These are phyloP conservation scores for Aspergillus baeticus DNA, from an alignment of 495 filamentous ascomycete genomes.

Conservation along the genomic window DNA sequence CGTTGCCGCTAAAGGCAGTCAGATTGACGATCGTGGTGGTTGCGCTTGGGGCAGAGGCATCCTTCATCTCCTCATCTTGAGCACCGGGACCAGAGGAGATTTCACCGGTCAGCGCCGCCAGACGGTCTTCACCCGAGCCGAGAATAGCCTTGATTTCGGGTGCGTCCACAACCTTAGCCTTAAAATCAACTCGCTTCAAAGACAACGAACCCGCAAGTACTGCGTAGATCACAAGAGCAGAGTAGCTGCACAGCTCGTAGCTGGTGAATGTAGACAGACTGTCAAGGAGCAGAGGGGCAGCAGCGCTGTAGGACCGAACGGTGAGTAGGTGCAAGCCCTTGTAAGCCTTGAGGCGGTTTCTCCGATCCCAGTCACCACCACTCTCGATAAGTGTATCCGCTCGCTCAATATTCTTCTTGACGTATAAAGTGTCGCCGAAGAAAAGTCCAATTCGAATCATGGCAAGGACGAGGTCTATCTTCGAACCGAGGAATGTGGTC, in stretches of 20 bases:
- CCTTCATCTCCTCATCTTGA: conserved; percentile 77
- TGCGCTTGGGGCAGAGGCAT: conserved; percentile 47
- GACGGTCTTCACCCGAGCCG: conserved; percentile 81
- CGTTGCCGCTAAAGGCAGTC: conserved; percentile 69
- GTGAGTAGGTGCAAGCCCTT: conserved; percentile 92
- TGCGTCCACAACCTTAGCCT: conserved; percentile 95
- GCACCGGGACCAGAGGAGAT: conserved; percentile 75
- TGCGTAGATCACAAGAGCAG: conserved; percentile 88
- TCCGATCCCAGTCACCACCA: conserved; percentile 96
- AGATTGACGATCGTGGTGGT: conserved; percentile 75
- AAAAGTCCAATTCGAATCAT: conserved; percentile 95
- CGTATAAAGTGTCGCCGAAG: conserved; percentile 85
- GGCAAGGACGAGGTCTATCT: conserved; percentile 93
- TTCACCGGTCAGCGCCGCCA: conserved; percentile 72
- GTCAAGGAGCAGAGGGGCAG: conserved; percentile 91
- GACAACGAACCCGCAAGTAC: conserved; percentile 93
- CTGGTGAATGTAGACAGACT: conserved; percentile 98
- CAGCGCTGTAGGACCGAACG: conserved; percentile 81
- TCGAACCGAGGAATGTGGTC: conserved; percentile 88
- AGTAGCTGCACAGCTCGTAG: conserved; percentile 96
- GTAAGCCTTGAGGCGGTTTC: conserved; percentile 98
- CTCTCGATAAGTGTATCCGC: conserved; percentile 87
- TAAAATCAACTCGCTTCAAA: conserved; percentile 96
- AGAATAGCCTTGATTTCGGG: conserved; percentile 97
- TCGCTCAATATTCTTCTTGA: conserved; percentile 90